Percentiles rank a stretch among this genome's conserved stretches.
Evolutionary conservation across 2,329 filamentous ascomycete genomes (phyloP).

Genomic region (Metarhizium sp.): DNA sequence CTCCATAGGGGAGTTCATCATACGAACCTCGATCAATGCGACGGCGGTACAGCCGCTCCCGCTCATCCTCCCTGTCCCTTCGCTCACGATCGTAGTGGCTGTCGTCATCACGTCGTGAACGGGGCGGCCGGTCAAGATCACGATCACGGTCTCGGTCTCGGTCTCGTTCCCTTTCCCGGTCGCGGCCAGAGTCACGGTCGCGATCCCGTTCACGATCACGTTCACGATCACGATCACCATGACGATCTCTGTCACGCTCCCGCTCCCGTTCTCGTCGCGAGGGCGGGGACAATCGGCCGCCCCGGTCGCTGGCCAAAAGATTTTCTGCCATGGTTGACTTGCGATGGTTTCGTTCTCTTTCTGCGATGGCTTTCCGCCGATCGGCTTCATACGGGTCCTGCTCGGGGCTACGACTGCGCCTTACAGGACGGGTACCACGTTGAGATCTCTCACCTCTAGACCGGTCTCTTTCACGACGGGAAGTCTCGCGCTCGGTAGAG

Average conservation of each 20-base stretch:
- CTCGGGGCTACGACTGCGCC: constrained; percentile 82
- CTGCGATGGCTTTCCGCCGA: constrained; percentile 83
- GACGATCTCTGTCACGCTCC: constrained; percentile 27
- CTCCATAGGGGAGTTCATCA: constrained; percentile 87
- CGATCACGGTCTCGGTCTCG: constrained; percentile 11
- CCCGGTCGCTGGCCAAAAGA: constrained; percentile 43
- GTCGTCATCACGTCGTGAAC: constrained; percentile 51
- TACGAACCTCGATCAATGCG: constrained; percentile 66
- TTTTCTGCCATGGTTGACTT: constrained; percentile 64
- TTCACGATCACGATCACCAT: constrained; percentile 23
- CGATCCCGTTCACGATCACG: constrained; percentile 25
- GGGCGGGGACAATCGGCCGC: constrained; percentile 32
- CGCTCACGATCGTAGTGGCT: constrained; percentile 78
- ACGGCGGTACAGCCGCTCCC: constrained; percentile 79
- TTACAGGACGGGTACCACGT: constrained; percentile 45
- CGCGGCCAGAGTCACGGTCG: constrained; percentile 27
- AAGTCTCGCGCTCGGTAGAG: constrained; percentile 38
- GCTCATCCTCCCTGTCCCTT: constrained; percentile 79
- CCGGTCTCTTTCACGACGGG: constrained; percentile 54
- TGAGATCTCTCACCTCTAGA: constrained; percentile 54
- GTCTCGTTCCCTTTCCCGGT: constrained; percentile 24
- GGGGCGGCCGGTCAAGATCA: constrained; percentile 40
- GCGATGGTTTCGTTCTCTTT: constrained; percentile 87
- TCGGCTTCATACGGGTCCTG: constrained; percentile 92
- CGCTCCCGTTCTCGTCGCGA: constrained; percentile 33